Evolutionary conservation across 75 land plant species (phyloP), one percentile per base, ranked within the genome.

Genomic region (Cupressus sempervirens): DNA sequence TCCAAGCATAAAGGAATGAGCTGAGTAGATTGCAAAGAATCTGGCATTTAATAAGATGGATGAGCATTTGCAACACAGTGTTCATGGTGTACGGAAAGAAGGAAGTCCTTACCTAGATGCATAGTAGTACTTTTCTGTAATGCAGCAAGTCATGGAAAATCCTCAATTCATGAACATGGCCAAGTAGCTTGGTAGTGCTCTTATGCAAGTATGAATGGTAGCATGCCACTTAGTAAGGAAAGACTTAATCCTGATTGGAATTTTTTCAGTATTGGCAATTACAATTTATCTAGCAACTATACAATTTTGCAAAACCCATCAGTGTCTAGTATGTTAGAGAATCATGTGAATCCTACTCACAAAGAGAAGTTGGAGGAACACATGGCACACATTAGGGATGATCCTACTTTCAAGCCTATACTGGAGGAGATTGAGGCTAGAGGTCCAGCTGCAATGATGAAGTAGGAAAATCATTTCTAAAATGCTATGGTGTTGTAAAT

Each of bases 141-240:
- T 97, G 98, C 95, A 97, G 88, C 98, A 93, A 74, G 94, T 97
- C 82, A 97, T 97, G 99, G 96, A 97, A 81, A 96, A 97, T 75
- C 98, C 99, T 84, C 94, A 97, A 76, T 97, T 97, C 84, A 95
- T 97, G 97, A 91, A 87, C 50, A 97, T 97, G 96, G 99, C 99
- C 14, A 96, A 97, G 85, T 93, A 91, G 81, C 95, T 97, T 86
- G 99, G 98, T 73, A 94, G 80, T 87, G 94, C 96, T 72, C 84
- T 97, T 30, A 94, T 97, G 98, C 99, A 97, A 96, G 99, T 97
- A 83, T 54, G 48, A 8, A 29, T 35, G 54, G 48, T 46, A 4
- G 48, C 7, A 46, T 48, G 52, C 12, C 52, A 48, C 12, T 13
- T 48, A 48, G 52, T 30, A 16, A 76, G 12, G 11, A 9, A 18